Evolutionary conservation across 2,329 filamentous ascomycete species (phyloP).

Genomic region (Alternaria arbusti): DNA sequence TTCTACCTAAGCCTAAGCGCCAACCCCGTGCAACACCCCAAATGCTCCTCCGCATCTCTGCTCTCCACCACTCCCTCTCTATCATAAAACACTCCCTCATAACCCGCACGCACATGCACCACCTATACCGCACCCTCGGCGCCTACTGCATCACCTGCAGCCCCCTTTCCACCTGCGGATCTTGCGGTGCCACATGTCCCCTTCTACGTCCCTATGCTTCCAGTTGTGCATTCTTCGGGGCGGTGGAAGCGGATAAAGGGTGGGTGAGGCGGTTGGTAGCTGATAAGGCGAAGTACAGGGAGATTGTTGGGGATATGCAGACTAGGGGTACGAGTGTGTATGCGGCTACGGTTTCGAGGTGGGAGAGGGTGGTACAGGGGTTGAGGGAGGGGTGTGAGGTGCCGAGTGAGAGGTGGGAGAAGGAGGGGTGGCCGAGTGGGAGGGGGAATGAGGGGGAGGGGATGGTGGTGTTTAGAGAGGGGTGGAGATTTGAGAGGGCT

Average conservation of each 20-base stretch:
- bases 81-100: background rate
- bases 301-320: background rate
- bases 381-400: background rate
- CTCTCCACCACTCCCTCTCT: background rate
- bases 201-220: background rate
- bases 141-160: background rate
- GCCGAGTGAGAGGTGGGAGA: background rate
- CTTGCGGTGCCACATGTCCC: constrained; percentile 1
- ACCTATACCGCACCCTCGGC: background rate
- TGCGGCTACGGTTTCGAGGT: background rate
- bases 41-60: background rate
- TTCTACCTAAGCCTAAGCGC: background rate
- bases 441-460: background rate
- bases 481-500: constrained; percentile 1
- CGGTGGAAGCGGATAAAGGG: background rate
- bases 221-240: background rate
- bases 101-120: background rate
- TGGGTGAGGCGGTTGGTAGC: background rate
- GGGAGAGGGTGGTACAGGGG: background rate
- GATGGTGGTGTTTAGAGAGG: background rate
- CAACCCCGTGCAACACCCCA: background rate
- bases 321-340: background rate
- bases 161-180: background rate
- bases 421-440: background rate
- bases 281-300: background rate